Percentiles rank a stretch among this genome's conserved stretches.
Evolutionary conservation across 768 basidiomycete genomes (phyloP).

Genomic region (Phaeotremella fagi): DNA sequence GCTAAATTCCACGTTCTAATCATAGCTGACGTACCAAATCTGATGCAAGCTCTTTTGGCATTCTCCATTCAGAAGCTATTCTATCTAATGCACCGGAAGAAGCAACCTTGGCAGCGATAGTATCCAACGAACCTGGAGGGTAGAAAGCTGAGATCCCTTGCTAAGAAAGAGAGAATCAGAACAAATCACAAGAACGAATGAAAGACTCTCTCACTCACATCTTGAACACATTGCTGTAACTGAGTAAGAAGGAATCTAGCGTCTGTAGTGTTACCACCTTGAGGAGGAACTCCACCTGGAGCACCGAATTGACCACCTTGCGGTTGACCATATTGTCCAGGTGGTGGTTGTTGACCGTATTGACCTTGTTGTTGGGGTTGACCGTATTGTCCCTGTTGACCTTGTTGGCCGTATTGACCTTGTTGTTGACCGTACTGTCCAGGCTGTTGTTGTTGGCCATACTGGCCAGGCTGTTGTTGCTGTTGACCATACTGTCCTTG

Average conservation of each 20-base stretch:
- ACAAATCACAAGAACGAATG: too few relatives aligned
- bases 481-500: slow-evolving; percentile 10
- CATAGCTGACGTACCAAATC: slow-evolving; percentile 42
- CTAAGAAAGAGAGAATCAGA: too few relatives aligned
- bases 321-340: slow-evolving; percentile 25
- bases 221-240: slow-evolving; percentile 47
- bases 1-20: neutral
- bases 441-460: slow-evolving; percentile 18
- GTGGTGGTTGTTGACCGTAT: slow-evolving; percentile 38
- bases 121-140: slow-evolving; percentile 49
- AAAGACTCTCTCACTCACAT: slow-evolving; percentile 29
- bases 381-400: slow-evolving; percentile 14
- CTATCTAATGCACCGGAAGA: slow-evolving; percentile 43
- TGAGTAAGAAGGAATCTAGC: slow-evolving; percentile 26
- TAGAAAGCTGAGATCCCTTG: slow-evolving; percentile 51
- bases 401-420: slow-evolving; percentile 24
- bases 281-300: slow-evolving; percentile 15
- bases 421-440: slow-evolving; percentile 15
- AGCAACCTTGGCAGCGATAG: slow-evolving; percentile 49
- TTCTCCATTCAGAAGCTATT: slow-evolving; percentile 49
- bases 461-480: slow-evolving; percentile 20
- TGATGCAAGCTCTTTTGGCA: slow-evolving; percentile 50
- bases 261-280: slow-evolving; percentile 19
- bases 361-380: slow-evolving; percentile 22
- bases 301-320: slow-evolving; percentile 27